A percentile compares a stretch with the other conserved stretches of the same genome.
Evolutionary conservation across 192 early-diverging fungal genomes (phyloP).

Genomic region (Radiomyces spectabilis): DNA sequence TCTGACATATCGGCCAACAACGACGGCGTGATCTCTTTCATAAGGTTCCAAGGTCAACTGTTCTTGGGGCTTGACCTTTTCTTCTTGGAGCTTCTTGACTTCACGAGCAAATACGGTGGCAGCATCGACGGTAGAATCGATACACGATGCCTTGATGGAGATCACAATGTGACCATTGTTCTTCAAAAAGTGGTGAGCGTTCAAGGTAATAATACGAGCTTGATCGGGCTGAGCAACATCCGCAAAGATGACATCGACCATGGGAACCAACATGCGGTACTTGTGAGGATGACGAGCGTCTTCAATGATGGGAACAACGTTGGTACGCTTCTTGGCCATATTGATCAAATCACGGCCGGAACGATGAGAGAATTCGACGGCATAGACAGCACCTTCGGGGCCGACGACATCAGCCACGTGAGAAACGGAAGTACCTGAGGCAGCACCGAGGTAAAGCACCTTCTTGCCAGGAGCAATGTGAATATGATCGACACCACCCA

Average conservation of each 20-base stretch:
- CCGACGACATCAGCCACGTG: conserved; percentile 98
- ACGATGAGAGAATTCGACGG: conserved; percentile 99
- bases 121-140: conserved; percentile 98
- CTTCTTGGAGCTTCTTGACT: conserved; percentile 90
- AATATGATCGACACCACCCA: conserved; percentile 94
- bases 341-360: conserved; percentile 98
- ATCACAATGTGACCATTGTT: conserved; percentile 96
- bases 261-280: conserved; percentile 97
- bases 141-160: conserved; percentile 99
- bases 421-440: conserved; percentile 89
- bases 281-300: conserved; percentile 99
- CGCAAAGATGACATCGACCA: conserved; percentile 99
- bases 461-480: conserved; percentile 92
- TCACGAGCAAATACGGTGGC: conserved; percentile 94
- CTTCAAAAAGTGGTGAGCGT: conserved; percentile 96
- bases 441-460: conserved; percentile 96
- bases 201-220: conserved; percentile 97
- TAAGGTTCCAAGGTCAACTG: conserved; percentile 97
- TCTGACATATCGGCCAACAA: conserved; percentile 80
- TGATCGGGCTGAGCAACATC: conserved; percentile 99
- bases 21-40: conserved; percentile 97
- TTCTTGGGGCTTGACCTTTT: conserved; percentile 88
- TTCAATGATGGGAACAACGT: conserved; percentile 98
- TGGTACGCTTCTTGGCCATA: conserved; percentile 99
- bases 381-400: conserved; percentile 94